These are phyloP conservation scores for Aspergillus felis DNA, from an alignment of 2,329 filamentous ascomycete species.

Conservation along the genomic window DNA sequence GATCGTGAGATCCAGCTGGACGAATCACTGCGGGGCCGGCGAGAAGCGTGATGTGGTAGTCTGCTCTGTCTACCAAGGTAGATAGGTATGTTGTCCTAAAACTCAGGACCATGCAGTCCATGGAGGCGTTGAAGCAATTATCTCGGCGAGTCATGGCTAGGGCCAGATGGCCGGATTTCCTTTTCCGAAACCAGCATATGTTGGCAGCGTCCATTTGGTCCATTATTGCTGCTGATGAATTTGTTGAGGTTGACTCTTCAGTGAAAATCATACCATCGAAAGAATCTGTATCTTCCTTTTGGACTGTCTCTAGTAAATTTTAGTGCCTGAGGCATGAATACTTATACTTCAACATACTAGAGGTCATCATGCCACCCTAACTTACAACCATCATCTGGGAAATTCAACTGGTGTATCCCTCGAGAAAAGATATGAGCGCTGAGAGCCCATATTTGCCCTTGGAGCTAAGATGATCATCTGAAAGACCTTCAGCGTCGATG, in stretches of 20 bases:
- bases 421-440: too few relatives aligned
- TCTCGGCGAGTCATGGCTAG: slow-evolving; percentile 3
- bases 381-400: neutral
- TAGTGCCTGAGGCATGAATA: neutral
- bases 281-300: neutral
- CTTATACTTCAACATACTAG: neutral
- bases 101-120: neutral
- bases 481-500: neutral
- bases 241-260: neutral
- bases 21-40: neutral
- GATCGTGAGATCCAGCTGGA: slow-evolving; percentile 11
- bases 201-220: neutral
- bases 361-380: neutral
- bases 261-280: neutral
- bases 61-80: neutral
- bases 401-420: neutral
- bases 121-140: neutral
- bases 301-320: neutral
- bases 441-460: too few relatives aligned
- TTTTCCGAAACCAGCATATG: slow-evolving; percentile 5
- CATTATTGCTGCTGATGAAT: neutral
- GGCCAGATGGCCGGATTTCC: slow-evolving; percentile 7
- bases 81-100: neutral
- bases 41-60: neutral
- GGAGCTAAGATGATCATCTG: too few relatives aligned